Base-by-base conservation (phyloP, 805 yeast genomes). In the Metschnikowia matae region DNA sequence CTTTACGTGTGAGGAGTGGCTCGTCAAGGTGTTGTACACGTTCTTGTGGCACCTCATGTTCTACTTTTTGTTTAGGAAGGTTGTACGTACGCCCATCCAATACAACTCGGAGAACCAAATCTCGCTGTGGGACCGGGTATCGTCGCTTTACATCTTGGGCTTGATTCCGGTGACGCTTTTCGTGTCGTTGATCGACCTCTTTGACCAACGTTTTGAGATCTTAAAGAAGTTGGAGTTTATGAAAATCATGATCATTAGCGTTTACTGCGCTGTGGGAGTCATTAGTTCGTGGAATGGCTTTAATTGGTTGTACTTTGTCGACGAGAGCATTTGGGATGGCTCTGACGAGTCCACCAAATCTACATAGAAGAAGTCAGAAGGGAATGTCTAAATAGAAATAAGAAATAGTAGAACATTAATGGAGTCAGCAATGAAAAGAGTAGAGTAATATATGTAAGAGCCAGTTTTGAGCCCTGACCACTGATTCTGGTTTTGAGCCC, bases 231-330 rank as follows among this genome's bases (percentile, higher is more conserved):
- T 81, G 51, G 88, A 89, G 66, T 92, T 90, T 62, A 68, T 88
- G 51, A 82, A 88, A 43, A 73, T 92, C 56, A 89, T 94, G 89
- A 69, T 83, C 10, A 80, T 89, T 50, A 88, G 96, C 55, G 84
- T 89, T 6, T 92, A 92, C 68, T 89, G 97, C 66, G 81, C 89
- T 0, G 53, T 88, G 15, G 99, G 99, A 3, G 82, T 94, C 6
- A 73, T 91, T 7, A 77, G 88, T 41, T 82, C 96, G 45, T 94
- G 96, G 96, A 79, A 85, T 55, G 94, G 95, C 6, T 79, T 90
- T 57, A 83, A 87, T 53, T 91, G 96, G 96, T 70, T 87, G 48
- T 91, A 88, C 62, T 88, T 89, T 65, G 82, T 88, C 49, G 91
- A 87, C 62, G 96, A 89, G 59, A 74, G 80, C 5, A 72, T 86